phyloP scores from a whole-genome alignment of 108 stramenopile species.

The Pseudonitzschia multiseries region DNA sequence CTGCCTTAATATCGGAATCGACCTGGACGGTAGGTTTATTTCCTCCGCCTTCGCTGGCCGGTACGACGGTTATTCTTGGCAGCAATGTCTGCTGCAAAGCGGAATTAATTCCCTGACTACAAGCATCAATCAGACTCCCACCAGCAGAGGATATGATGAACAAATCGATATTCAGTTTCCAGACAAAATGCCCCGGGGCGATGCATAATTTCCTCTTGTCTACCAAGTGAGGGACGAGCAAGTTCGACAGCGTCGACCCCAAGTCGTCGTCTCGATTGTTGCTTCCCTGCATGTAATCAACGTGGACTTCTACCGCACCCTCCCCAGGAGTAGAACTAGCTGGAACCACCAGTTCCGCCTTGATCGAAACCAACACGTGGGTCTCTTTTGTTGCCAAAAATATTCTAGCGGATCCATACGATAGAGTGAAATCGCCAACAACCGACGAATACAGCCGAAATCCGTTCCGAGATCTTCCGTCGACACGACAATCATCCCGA shows the following conservation, averaged over 20 bases:
- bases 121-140: conserved; percentile 58
- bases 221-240: conserved; percentile 55
- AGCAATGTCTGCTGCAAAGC: conserved; percentile 52
- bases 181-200: conserved; percentile 59
- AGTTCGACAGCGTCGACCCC: conserved; percentile 45
- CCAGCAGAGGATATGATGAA: conserved; percentile 59
- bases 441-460: conserved; percentile 53
- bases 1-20: conserved; percentile 52
- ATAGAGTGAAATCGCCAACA: conserved; percentile 41
- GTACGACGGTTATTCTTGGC: conserved; percentile 40
- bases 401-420: conserved; percentile 69
- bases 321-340: conserved; percentile 43
- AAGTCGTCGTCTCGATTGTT: conserved; percentile 36
- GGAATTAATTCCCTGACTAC: conserved; percentile 53
- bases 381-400: conserved; percentile 59
- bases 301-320: conserved; percentile 58
- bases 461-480: conserved; percentile 57
- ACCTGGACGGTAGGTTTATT: conserved; percentile 34
- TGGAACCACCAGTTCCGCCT: conserved; percentile 68
- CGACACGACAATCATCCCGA: conserved; percentile 57
- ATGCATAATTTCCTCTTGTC: conserved; percentile 49
- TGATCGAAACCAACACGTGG: conserved; percentile 66
- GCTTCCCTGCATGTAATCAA: conserved; percentile 50
- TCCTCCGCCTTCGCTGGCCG: conserved; percentile 26
- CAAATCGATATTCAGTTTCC: conserved; percentile 64